Conservation (phyloP, 768 basidiomycete species). For the Tephrocybe sp. region DNA sequence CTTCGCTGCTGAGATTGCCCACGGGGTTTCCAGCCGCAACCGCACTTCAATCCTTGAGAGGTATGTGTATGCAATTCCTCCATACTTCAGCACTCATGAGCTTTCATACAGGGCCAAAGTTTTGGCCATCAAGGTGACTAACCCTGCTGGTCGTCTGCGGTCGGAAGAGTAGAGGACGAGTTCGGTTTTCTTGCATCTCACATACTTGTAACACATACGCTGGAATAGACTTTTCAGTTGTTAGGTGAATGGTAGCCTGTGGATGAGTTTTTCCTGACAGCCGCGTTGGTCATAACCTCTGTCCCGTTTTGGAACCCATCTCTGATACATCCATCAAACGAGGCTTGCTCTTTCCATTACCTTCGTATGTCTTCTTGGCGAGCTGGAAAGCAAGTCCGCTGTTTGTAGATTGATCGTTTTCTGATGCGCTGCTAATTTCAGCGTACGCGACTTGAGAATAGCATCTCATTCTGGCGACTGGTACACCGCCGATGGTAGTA, state of each 20-base stretch:
- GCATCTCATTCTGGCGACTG: conserved; percentile 90
- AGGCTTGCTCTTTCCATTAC: too few relatives aligned
- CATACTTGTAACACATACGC: conserved; percentile 55
- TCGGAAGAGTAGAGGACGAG: conserved; percentile 78
- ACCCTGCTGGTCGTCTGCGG: conserved; percentile 88
- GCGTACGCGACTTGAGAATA: conserved; percentile 31
- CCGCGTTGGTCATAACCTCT: too few relatives aligned
- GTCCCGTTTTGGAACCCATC: conserved; percentile 12
- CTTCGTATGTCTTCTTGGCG: conserved; percentile 19
- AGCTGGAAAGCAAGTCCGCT: conserved; percentile 18
- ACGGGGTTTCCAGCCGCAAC: conserved; percentile 94
- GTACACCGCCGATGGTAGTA: conserved; percentile 73
- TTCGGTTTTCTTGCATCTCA: conserved; percentile 35
- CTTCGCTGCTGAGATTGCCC: conserved; percentile 95
- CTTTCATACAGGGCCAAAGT: conserved; percentile 63
- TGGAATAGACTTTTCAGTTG: too few relatives aligned
- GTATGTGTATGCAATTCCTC: conserved; percentile 34
- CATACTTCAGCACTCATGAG: conserved; percentile 9
- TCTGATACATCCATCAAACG: too few relatives aligned
- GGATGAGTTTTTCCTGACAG: too few relatives aligned
- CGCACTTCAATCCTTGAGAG: conserved; percentile 87
- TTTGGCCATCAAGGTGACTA: conserved; percentile 90
- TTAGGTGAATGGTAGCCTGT: too few relatives aligned
- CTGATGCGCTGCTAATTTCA: conserved; percentile 3
- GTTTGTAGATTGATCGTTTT: neutral